phyloP scores from a whole-genome alignment of 2,329 filamentous ascomycete genomes.

The Rachicladosporium sp. region DNA sequence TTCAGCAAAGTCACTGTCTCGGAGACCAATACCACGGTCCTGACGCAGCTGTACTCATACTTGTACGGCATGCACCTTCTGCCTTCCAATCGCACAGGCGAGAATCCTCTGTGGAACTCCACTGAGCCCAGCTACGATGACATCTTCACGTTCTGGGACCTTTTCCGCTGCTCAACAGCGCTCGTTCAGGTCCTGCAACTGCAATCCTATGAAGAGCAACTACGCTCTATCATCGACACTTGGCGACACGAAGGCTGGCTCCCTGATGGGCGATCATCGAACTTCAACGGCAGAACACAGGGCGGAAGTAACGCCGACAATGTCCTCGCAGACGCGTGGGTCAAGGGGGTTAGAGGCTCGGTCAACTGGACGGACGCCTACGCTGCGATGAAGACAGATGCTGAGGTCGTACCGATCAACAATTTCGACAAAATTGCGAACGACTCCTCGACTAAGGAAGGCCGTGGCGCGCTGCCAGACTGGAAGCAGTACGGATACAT shows the following conservation, averaged over 20 bases:
- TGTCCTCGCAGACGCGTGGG: slow-evolving; percentile 58
- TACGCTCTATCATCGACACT: slow-evolving; percentile 56
- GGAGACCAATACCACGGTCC: slow-evolving; percentile 10
- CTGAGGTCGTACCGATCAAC: slow-evolving; percentile 49
- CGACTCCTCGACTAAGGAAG: slow-evolving; percentile 53
- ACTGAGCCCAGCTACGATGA: slow-evolving; percentile 59
- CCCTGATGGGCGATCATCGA: slow-evolving; percentile 56
- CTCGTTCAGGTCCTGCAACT: slow-evolving; percentile 56
- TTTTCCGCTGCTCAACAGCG: slow-evolving; percentile 53
- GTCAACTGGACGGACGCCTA: slow-evolving; percentile 55
- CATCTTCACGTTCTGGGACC: slow-evolving; percentile 59
- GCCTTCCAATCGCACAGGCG: slow-evolving; percentile 56
- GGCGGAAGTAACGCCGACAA: slow-evolving; percentile 61
- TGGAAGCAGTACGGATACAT: slow-evolving; percentile 58
- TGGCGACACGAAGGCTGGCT: slow-evolving; percentile 55
- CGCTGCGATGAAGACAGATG: slow-evolving; percentile 52
- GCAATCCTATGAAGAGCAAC: slow-evolving; percentile 48
- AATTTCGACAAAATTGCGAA: slow-evolving; percentile 45
- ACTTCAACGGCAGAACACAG: slow-evolving; percentile 57
- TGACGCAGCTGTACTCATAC: slow-evolving; percentile 42
- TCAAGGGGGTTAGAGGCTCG: slow-evolving; percentile 51
- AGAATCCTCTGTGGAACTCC: slow-evolving; percentile 54
- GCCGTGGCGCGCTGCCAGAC: slow-evolving; percentile 55
- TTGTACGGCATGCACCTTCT: slow-evolving; percentile 60
- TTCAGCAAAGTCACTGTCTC: slow-evolving; percentile 44